Conservation (phyloP, 2,329 filamentous ascomycete species). For the Pezicula carpinea region DNA sequence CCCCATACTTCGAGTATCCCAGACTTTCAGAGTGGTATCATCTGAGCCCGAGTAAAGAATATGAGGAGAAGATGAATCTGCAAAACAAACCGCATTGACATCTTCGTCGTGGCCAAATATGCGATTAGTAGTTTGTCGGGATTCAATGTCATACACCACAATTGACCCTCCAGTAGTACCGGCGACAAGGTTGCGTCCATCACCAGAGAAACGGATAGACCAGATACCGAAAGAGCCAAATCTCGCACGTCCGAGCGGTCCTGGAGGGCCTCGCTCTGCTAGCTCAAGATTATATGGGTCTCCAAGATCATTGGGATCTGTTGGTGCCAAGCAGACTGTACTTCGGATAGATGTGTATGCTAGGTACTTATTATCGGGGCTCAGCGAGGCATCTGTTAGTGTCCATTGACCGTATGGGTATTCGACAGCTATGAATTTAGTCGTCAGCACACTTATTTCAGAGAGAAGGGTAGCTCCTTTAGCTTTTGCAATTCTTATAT, state of each 20-base stretch:
- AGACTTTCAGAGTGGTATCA: constrained; percentile 90
- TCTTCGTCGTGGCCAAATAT: constrained; percentile 71
- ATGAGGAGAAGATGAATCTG: constrained; percentile 81
- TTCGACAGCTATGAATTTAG: constrained; percentile 43
- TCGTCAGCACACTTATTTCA: too few relatives aligned
- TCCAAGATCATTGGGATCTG: constrained; percentile 75
- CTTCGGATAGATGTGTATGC: constrained; percentile 88
- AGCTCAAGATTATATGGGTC: constrained; percentile 80
- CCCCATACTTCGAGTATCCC: constrained; percentile 90
- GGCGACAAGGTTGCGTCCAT: constrained; percentile 85
- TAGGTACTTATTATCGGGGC: constrained; percentile 85
- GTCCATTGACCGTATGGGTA: constrained; percentile 94
- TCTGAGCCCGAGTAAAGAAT: constrained; percentile 96
- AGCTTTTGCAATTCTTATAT: too few relatives aligned
- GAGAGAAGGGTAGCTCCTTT: too few relatives aligned
- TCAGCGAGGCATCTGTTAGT: constrained; percentile 87
- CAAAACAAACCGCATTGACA: constrained; percentile 96
- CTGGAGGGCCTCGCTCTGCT: constrained; percentile 38
- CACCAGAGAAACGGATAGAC: constrained; percentile 88
- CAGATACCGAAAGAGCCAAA: constrained; percentile 61
- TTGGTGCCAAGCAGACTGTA: constrained; percentile 79
- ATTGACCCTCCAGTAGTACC: constrained; percentile 77
- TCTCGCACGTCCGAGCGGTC: constrained; percentile 6
- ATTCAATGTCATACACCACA: constrained; percentile 89
- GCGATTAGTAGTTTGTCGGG: constrained; percentile 58